Conservation (phyloP, 2,329 filamentous ascomycete species). For the Alternaria sp. region DNA sequence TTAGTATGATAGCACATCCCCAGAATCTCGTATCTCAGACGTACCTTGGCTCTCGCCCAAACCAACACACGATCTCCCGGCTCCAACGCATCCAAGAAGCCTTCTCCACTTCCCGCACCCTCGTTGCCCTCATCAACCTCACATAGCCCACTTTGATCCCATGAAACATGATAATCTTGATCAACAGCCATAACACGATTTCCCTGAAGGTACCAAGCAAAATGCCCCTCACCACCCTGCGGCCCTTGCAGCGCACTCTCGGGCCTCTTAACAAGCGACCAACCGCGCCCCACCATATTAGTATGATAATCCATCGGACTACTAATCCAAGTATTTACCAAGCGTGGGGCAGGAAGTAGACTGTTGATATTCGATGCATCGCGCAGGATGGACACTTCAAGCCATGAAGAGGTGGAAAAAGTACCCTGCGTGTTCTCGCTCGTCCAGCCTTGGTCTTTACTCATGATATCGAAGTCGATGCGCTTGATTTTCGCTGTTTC, state of each 20-base stretch:
- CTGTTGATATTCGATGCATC: conserved; percentile 6
- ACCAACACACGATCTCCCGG: conserved; percentile 38
- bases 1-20: background rate
- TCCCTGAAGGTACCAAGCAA: conserved; percentile 43
- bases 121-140: conserved; percentile 21
- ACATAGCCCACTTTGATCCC: conserved; percentile 14
- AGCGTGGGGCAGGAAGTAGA: conserved; percentile 4
- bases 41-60: conserved; percentile 44
- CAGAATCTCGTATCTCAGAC: background rate
- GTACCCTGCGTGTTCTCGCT: conserved; percentile 32
- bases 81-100: conserved; percentile 32
- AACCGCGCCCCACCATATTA: conserved; percentile 12
- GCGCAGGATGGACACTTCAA: conserved; percentile 41
- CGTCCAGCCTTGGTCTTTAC: conserved; percentile 44
- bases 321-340: background rate
- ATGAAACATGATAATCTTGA: conserved; percentile 26
- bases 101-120: conserved; percentile 35
- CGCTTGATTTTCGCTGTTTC: conserved; percentile 31
- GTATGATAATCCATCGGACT: conserved; percentile 13
- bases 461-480: conserved; percentile 32
- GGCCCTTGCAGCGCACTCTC: conserved; percentile 23
- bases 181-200: conserved; percentile 32
- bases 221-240: conserved; percentile 29
- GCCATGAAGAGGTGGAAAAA: conserved; percentile 41
- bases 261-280: conserved; percentile 27